Evolutionary conservation across 768 basidiomycete genomes (phyloP), one percentile per base, ranked within the genome.

Genomic region (Mycena galopus): DNA sequence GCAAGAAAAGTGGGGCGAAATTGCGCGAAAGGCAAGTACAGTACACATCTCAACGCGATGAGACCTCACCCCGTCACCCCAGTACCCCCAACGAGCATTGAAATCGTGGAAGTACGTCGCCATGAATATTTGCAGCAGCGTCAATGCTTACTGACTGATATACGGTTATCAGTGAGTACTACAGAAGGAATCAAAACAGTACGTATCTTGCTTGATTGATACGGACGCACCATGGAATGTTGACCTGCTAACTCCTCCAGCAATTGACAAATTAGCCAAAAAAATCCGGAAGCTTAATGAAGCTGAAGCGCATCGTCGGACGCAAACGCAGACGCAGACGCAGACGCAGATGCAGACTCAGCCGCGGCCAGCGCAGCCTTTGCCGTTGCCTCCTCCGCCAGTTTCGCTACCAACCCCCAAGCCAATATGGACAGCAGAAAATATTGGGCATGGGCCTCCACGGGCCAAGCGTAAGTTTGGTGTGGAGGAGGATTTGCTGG

Each of bases 1-100:
- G 0, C 86, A 81, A 67, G 88, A 91, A 37, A 86, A 86, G 77
- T 94, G 91, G 91, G 83, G 83, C 1, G 79, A 84, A 21, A 92
- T 90, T 74, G 79, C 82, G 23, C 61, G 56, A 63, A 58, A 57
- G 21, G 73, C 71, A 9, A 63, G 69, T 56, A 25, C 47, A 62
- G 21, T 1, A 10, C 39, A 44, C 63, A 10, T 67, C 19, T 67
- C 8, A 47, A 63, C 25, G 14, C 25, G 39, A 16, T 47, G 33
- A 37, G 37, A 32, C n/a, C 55, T 63, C 61, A 53, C 61, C n/a
- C n/a, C 50, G 74, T 62, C 62, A 59, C n/a, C 42, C 61, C 55
- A 93, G 92, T 84, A 87, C 77, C 84, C 87, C 27, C 88, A 87
- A 76, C 84, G 92, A 71, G 83, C 88, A 39, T 78, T 79, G 4